These are phyloP conservation scores for Candida maltosa DNA, from an alignment of 805 yeast species.

Conservation along the genomic window DNA sequence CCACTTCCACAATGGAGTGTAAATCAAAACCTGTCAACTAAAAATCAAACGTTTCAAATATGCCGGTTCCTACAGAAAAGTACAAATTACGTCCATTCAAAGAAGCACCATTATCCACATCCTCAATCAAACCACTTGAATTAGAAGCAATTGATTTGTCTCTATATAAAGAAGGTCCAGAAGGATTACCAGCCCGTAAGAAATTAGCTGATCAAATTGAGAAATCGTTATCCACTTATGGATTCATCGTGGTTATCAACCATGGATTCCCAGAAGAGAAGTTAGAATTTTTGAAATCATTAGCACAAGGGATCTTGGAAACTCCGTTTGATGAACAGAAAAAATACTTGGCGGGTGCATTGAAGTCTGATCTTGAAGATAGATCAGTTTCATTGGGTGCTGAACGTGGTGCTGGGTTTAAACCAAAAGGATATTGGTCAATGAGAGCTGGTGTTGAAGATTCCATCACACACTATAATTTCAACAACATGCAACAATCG, in stretches of 20 bases:
- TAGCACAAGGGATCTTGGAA: constrained; percentile 40
- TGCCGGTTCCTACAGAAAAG: constrained; percentile 10
- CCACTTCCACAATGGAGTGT: no score
- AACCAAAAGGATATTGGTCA: constrained; percentile 29
- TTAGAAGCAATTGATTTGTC: constrained; percentile 35
- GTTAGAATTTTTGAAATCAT: constrained; percentile 32
- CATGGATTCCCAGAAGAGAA: constrained; percentile 35
- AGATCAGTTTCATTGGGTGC: constrained; percentile 23
- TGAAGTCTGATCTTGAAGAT: constrained; percentile 25
- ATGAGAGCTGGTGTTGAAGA: constrained; percentile 27
- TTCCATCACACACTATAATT: constrained; percentile 25
- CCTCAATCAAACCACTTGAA: constrained; percentile 18
- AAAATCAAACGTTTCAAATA: no score
- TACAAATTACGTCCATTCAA: constrained; percentile 23
- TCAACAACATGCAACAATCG: constrained; percentile 22
- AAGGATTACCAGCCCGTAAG: constrained; percentile 21
- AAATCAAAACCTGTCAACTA: no score
- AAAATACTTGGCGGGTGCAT: constrained; percentile 38
- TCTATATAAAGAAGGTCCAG: constrained; percentile 33
- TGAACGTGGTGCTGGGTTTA: constrained; percentile 27
- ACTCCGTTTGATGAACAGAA: constrained; percentile 38
- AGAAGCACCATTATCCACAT: constrained; percentile 20
- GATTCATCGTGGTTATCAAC: constrained; percentile 41
- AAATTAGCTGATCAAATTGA: constrained; percentile 36
- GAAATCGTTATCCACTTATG: constrained; percentile 37